phyloP scores from a whole-genome alignment of 495 filamentous ascomycete species.

The Aspergillus wentii region DNA sequence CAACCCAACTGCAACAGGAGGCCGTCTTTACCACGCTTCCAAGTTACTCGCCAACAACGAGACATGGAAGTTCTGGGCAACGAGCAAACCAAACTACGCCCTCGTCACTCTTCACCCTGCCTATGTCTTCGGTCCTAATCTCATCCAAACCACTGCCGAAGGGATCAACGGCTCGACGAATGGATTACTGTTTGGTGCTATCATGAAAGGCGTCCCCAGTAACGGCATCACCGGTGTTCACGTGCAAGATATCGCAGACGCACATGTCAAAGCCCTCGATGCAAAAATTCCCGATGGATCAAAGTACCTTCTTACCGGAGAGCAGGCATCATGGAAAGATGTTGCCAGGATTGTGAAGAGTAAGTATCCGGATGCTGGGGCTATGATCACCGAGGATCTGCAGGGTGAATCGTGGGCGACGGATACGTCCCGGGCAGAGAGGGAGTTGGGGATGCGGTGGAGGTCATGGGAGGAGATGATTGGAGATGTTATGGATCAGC shows the following conservation, averaged over 20 bases:
- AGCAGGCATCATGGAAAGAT: slow-evolving; percentile 18
- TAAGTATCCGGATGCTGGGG: slow-evolving; percentile 21
- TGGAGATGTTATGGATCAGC: slow-evolving; percentile 32
- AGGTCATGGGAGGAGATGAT: slow-evolving; percentile 25
- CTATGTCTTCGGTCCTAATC: slow-evolving; percentile 27
- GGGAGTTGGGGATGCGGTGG: slow-evolving; percentile 31
- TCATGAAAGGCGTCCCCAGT: slow-evolving; percentile 12
- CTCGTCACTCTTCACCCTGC: slow-evolving; percentile 24
- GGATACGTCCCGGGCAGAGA: slow-evolving; percentile 53
- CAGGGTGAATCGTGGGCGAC: slow-evolving; percentile 36
- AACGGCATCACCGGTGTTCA: slow-evolving; percentile 23
- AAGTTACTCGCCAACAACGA: slow-evolving; percentile 28
- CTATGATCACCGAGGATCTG: slow-evolving; percentile 18
- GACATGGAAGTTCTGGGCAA: slow-evolving; percentile 17
- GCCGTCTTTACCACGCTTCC: slow-evolving; percentile 23
- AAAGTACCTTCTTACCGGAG: slow-evolving; percentile 23
- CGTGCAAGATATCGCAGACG: slow-evolving; percentile 36
- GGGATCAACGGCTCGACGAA: slow-evolving; percentile 15
- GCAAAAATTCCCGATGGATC: slow-evolving; percentile 15
- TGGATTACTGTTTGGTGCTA: slow-evolving; percentile 10
- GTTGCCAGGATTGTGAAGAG: slow-evolving; percentile 21
- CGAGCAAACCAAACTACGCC: slow-evolving; percentile 19
- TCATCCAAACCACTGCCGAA: slow-evolving; percentile 20
- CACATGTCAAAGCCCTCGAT: slow-evolving; percentile 26
- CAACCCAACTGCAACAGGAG: slow-evolving; percentile 8